Base-by-base conservation (phyloP, 495 filamentous ascomycete species). In the Podospora pseudocomata region DNA sequence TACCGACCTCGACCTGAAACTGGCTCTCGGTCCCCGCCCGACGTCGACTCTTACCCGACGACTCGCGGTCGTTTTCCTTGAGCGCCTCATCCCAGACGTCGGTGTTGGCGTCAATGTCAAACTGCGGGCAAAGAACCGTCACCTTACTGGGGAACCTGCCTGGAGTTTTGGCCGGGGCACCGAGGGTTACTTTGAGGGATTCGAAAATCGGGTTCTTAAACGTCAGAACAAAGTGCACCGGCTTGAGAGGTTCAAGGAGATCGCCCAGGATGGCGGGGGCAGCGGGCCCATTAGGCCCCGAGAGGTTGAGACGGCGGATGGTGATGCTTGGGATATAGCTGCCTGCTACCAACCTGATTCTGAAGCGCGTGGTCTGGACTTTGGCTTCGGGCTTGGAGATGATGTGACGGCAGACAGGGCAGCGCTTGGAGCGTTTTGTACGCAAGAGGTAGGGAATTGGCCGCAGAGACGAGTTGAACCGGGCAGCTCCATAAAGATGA, bases 51-150 rank as follows among this genome's bases (percentile, higher is more conserved):
- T 82, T 72, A 67, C 79, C 74, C 2, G 64, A 53, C 32, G 64
- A 54, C 57, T 32, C 65, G 55, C 63, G 60, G 19, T 74, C 75
- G 39, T 76, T 76, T 23, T 86, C 81, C 23, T 81, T 81, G 6
- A 97, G 82, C 4, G 93, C 95, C 72, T 98, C 95, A 70, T 97
- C 95, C 90, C 95, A 97, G 26, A 93, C 91, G 76, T 99, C 95
- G 39, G 92, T 92, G 77, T 95, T 97, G 57, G 96, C 91, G 67
- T 95, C 95, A 63, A 99, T 89, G 30, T 96, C 91, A 80, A 99
- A 98, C 70, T 96, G 88, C 5, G 95, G 95, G 74, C 93, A 97
- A 13, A 98, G 85, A 54, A 99, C 91, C 5, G 94, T 97, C 69
- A 98, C 92, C 73, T 87, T 92, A 58, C 88, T 88, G 0, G 86